A percentile compares a stretch with the other conserved stretches of the same genome.
Evolutionary conservation across 805 yeast species (phyloP).

Genomic region (Metschnikowia noctiluminum): DNA sequence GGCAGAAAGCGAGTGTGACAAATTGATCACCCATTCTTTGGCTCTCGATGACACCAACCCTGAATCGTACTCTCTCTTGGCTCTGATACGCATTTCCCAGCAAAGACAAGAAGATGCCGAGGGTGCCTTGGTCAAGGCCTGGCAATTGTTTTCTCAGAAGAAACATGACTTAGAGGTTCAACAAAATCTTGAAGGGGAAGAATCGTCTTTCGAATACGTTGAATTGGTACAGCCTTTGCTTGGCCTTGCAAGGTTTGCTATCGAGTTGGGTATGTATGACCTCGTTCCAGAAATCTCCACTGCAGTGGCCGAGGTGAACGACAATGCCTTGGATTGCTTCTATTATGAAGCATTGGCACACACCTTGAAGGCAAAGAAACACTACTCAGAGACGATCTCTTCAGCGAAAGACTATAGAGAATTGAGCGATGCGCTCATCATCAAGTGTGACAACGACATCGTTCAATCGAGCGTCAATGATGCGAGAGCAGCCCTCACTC

Average conservation of each 20-base stretch:
- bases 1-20: slow-evolving; percentile 81
- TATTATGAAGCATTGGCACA: slow-evolving; percentile 82
- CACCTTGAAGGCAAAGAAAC: slow-evolving; percentile 40
- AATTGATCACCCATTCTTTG: slow-evolving; percentile 61
- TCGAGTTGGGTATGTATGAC: slow-evolving; percentile 75
- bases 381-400: slow-evolving; percentile 27
- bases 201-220: slow-evolving; percentile 48
- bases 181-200: slow-evolving; percentile 28
- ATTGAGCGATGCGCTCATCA: slow-evolving; percentile 22
- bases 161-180: slow-evolving; percentile 48
- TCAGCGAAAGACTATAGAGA: slow-evolving; percentile 41
- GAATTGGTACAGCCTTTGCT: slow-evolving; percentile 72
- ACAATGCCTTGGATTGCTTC: slow-evolving; percentile 74
- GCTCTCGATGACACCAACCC: slow-evolving; percentile 60
- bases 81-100: slow-evolving; percentile 88
- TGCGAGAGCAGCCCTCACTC: slow-evolving; percentile 42
- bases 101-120: slow-evolving; percentile 70
- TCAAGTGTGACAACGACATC: slow-evolving; percentile 24
- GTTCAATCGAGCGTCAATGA: slow-evolving; percentile 32
- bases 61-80: slow-evolving; percentile 77
- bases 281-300: slow-evolving; percentile 62
- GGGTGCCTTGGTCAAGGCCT: slow-evolving; percentile 61
- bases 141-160: slow-evolving; percentile 61
- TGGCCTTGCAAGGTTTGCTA: slow-evolving; percentile 67
- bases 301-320: slow-evolving; percentile 73